Percentiles rank a stretch among this genome's conserved stretches.
These are phyloP conservation scores for Penicillium daleae DNA, from an alignment of 495 filamentous ascomycete species.

Conservation along the genomic window DNA sequence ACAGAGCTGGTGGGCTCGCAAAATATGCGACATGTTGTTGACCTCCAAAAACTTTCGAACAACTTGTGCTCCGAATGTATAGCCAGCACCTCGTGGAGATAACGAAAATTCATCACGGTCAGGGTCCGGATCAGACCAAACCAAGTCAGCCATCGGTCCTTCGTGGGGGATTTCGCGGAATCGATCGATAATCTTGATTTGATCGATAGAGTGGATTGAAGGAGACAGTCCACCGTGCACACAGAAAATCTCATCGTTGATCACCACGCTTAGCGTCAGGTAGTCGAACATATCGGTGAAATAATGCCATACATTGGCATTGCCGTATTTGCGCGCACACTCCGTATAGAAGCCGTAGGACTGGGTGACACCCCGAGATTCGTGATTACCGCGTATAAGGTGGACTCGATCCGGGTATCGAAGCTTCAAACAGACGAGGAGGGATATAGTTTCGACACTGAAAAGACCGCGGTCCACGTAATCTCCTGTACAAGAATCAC, in stretches of 20 bases:
- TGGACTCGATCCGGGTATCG: slow-evolving; percentile 91
- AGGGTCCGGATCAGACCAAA: slow-evolving; percentile 96
- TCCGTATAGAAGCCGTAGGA: slow-evolving; percentile 99
- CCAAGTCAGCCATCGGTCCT: slow-evolving; percentile 98
- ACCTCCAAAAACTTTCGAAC: slow-evolving; percentile 97
- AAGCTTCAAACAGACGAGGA: slow-evolving; percentile 92
- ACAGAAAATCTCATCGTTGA: slow-evolving; percentile 98
- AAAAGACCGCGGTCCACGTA: slow-evolving; percentile 98
- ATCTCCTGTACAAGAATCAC: slow-evolving; percentile 62
- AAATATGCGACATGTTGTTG: slow-evolving; percentile 94
- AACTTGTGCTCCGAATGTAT: slow-evolving; percentile 95
- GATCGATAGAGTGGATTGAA: slow-evolving; percentile 96
- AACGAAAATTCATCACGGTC: slow-evolving; percentile 96
- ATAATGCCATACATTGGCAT: slow-evolving; percentile 98
- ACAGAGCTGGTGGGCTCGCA: slow-evolving; percentile 95
- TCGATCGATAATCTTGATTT: slow-evolving; percentile 99
- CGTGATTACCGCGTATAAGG: slow-evolving; percentile 95
- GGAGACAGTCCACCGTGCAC: slow-evolving; percentile 95
- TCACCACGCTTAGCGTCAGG: slow-evolving; percentile 92
- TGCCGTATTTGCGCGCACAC: slow-evolving; percentile 95
- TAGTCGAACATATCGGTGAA: slow-evolving; percentile 99
- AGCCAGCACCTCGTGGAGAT: slow-evolving; percentile 90
- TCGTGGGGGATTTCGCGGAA: slow-evolving; percentile 98
- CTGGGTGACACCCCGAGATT: slow-evolving; percentile 95
- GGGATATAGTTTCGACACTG: slow-evolving; percentile 94